Base-by-base conservation (phyloP, 305 asterid species). In the Fraxinus greggii region DNA sequence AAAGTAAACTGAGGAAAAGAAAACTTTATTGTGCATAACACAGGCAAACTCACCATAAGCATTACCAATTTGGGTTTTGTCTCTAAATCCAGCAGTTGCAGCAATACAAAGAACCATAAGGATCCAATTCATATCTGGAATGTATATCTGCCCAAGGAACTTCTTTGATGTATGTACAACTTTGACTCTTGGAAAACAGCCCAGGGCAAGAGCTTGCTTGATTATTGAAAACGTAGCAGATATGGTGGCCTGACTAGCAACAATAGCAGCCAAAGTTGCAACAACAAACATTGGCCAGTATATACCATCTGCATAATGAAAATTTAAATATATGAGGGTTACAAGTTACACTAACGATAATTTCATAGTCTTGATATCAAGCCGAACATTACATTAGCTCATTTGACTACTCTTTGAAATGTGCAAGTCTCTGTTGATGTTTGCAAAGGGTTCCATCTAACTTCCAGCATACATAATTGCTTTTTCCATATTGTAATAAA, bases 191-290 rank as follows among this genome's bases (percentile, higher is more conserved):
- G 98, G 99, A 42, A 96, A 93, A 87, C 98, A 96, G 77, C 99
- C 98, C n/a, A 90, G 95, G n/a, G 98, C 98, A 72, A 89, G 92
- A 35, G 98, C 98, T 85, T 96, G 98, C 91, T 94, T 96, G 88
- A 96, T 93, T 87, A 96, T 91, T 36, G 98, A 96, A 87, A 96
- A 96, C 0, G 97, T 90, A 80, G 99, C 99, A 33, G 98, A 87
- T 86, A 94, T 93, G 32, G 98, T 92, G 82, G 98, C 99, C 85
- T 96, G 99, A 87, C 99, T 96, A 75, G 98, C 99, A 77, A 96
- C 99, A 51, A 91, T 67, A 78, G 98, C 99, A 84, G 98, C 98
- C 79, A 94, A 85, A 79, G 99, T 94, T 69, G 99, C 99, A 78
- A 96, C 51, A 23, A 94, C 75, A 83, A 96, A 92, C 70, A 92